Conservation (phyloP, 306 rosid genomes). For the Casuarina cunninghamiana region DNA sequence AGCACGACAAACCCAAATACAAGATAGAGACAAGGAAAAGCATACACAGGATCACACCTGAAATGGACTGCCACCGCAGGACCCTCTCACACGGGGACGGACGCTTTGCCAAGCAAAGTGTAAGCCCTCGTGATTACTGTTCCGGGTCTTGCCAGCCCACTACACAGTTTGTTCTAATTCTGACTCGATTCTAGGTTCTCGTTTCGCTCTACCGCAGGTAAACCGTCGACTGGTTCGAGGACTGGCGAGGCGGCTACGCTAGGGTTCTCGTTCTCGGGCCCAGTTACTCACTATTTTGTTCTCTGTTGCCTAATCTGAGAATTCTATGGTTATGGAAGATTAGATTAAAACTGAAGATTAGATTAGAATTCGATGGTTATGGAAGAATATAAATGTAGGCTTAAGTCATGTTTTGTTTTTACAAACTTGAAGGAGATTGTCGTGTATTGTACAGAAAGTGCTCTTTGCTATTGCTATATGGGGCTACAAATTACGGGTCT, state of each 20-base stretch:
- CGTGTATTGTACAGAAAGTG: neutral
- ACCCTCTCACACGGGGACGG: no score
- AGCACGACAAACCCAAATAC: no score
- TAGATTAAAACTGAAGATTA: neutral
- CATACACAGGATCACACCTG: no score
- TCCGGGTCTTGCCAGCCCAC: conserved; percentile 4
- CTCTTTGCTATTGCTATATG: neutral
- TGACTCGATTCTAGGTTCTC: conserved; percentile 57
- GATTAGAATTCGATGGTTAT: neutral
- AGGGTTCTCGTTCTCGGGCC: conserved; percentile 58
- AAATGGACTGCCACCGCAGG: no score
- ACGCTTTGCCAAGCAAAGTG: no score
- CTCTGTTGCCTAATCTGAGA: neutral
- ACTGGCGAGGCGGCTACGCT: conserved; percentile 36
- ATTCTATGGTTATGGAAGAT: neutral
- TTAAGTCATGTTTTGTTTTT: neutral
- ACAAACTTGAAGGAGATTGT: neutral
- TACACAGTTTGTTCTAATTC: neutral
- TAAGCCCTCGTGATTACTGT: no score
- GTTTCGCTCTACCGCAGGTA: conserved; percentile 19
- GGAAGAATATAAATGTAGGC: neutral
- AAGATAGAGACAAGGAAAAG: no score
- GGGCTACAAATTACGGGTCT: neutral
- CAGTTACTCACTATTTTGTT: neutral
- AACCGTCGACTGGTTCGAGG: conserved; percentile 25